Conservation (phyloP, 495 filamentous ascomycete genomes). For the Hypoxylon lienhwacheense region DNA sequence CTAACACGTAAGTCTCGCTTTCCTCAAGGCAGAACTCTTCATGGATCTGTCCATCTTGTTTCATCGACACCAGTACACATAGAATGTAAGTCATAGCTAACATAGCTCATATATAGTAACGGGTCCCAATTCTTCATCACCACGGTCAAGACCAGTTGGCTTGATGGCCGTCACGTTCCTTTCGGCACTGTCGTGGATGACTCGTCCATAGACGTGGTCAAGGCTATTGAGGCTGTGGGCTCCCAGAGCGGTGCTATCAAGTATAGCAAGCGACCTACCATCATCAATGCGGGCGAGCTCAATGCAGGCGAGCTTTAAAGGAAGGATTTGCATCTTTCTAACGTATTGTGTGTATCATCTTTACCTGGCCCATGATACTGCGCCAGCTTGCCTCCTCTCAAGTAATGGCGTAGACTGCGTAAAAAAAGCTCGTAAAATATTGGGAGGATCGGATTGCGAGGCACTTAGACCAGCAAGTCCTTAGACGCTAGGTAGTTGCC, state of each 20-base stretch:
- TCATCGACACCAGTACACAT: not conserved
- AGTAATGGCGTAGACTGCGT: slow-evolving; percentile 11
- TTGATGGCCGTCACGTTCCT: slow-evolving; percentile 79
- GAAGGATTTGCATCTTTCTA: not conserved
- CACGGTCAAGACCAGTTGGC: slow-evolving; percentile 69
- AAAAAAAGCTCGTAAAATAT: slow-evolving; percentile 17
- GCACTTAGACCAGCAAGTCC: slow-evolving; percentile 10
- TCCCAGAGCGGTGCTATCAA: slow-evolving; percentile 61
- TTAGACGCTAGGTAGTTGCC: slow-evolving; percentile 21
- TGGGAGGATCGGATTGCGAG: slow-evolving; percentile 6
- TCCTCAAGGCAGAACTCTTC: no score
- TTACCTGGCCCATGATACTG: slow-evolving; percentile 17
- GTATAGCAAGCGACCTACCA: slow-evolving; percentile 67
- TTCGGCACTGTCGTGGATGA: slow-evolving; percentile 75
- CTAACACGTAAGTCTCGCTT: slow-evolving; percentile 64
- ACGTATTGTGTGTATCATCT: slow-evolving; percentile 27
- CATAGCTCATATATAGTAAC: slow-evolving; percentile 52
- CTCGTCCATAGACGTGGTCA: slow-evolving; percentile 64
- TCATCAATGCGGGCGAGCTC: slow-evolving; percentile 60
- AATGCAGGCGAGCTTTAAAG: slow-evolving; percentile 59
- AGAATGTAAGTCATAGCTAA: slow-evolving; percentile 8
- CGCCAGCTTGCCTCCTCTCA: slow-evolving; percentile 9
- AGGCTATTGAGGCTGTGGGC: slow-evolving; percentile 73
- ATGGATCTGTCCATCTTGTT: slow-evolving; percentile 30
- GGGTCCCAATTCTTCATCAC: slow-evolving; percentile 82